A percentile compares a stretch with the other conserved stretches of the same genome.
These are phyloP conservation scores for Juglanconis oblonga DNA, from an alignment of 2,329 filamentous ascomycete species.

Conservation along the genomic window DNA sequence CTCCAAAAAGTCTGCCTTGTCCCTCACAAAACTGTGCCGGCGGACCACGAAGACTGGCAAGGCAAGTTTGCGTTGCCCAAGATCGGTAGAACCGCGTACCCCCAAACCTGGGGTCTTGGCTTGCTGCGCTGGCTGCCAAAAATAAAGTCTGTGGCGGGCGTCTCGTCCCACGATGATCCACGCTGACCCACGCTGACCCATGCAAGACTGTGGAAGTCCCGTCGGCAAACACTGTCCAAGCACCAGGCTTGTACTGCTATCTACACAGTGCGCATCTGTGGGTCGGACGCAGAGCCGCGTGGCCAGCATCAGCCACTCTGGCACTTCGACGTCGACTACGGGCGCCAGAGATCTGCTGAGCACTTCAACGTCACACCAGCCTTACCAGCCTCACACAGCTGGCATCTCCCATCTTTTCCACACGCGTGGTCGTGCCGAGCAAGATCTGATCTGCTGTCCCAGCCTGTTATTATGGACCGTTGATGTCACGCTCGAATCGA, in stretches of 20 bases:
- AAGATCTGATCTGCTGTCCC: neutral
- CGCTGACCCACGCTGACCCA: neutral
- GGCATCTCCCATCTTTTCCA: neutral
- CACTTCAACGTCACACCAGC: conserved; percentile 3
- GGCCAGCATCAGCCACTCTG: conserved; percentile 14
- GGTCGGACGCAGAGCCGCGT: conserved; percentile 9
- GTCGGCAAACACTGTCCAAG: neutral
- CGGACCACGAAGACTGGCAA: neutral
- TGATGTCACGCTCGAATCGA: neutral
- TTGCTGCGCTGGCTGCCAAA: conserved; percentile 7
- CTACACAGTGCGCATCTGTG: neutral
- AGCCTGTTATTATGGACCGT: neutral
- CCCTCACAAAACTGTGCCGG: neutral
- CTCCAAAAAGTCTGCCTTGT: neutral
- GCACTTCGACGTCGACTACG: neutral
- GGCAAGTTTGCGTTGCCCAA: neutral
- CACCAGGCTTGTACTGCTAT: rapidly evolving
- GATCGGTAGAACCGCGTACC: neutral
- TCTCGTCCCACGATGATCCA: neutral
- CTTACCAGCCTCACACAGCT: conserved; percentile 9
- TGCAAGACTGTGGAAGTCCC: neutral
- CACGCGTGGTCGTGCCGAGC: neutral
- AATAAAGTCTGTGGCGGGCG: conserved; percentile 16
- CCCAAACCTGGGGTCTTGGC: neutral
- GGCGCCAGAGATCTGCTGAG: conserved; percentile 9